Percentiles rank a stretch among this genome's conserved stretches.
Conservation (phyloP, 148 eudicot genomes). For the Oxyria digyna region DNA sequence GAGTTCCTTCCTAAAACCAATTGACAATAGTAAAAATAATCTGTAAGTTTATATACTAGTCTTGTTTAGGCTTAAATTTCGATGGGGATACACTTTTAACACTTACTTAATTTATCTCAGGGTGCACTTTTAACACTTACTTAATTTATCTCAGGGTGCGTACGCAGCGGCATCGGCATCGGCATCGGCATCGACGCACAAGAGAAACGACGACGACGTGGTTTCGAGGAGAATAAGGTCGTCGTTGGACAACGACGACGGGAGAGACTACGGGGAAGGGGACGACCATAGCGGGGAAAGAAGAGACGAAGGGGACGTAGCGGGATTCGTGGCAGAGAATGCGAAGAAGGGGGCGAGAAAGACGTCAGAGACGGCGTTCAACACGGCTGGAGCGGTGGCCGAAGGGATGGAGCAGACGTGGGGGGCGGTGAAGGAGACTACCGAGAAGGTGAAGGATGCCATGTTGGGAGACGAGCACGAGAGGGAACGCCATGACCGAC, state of each 20-base stretch:
- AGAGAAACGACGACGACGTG: background rate
- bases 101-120: background rate
- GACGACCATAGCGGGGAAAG: background rate
- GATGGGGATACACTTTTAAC: too few relatives aligned
- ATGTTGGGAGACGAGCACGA: background rate
- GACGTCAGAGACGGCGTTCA: background rate
- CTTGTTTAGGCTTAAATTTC: too few relatives aligned
- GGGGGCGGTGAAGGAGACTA: background rate
- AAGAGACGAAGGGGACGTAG: background rate
- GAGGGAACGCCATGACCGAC: background rate
- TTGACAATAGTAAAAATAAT: too few relatives aligned
- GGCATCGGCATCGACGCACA: background rate
- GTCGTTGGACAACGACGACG: slow-evolving; percentile 4
- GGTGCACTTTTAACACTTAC: too few relatives aligned
- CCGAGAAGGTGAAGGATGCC: background rate
- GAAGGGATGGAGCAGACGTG: slow-evolving; percentile 6
- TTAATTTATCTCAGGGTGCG: background rate
- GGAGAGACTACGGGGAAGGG: slow-evolving; percentile 1
- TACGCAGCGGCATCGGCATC: too few relatives aligned
- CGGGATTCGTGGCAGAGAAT: background rate
- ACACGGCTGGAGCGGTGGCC: background rate
- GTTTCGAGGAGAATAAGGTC: background rate
- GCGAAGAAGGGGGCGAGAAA: background rate
- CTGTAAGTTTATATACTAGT: too few relatives aligned
- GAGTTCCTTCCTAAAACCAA: too few relatives aligned